A percentile compares a stretch with the other conserved stretches of the same genome.
These are phyloP conservation scores for Colletotrichum scovillei DNA, from an alignment of 2,329 filamentous ascomycete species.

Conservation along the genomic window DNA sequence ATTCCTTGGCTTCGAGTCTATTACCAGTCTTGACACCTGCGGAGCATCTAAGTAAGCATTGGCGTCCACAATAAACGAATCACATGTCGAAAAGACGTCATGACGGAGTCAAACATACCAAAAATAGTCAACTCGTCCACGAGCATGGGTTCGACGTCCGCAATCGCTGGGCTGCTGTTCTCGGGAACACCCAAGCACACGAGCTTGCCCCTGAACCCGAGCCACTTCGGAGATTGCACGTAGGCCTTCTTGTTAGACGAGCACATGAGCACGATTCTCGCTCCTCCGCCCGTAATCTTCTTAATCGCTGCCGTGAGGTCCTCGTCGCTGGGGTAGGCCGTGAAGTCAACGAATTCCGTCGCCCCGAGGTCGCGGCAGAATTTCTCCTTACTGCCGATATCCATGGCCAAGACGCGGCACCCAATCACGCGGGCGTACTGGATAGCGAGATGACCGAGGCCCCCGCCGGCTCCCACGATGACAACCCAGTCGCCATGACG, in stretches of 20 bases:
- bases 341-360: conserved; percentile 41
- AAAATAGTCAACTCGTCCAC: conserved; percentile 31
- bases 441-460: conserved; percentile 43
- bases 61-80: too few relatives aligned
- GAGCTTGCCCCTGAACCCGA: conserved; percentile 43
- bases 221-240: conserved; percentile 38
- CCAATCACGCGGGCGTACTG: conserved; percentile 45
- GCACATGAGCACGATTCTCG: conserved; percentile 39
- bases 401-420: conserved; percentile 42
- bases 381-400: conserved; percentile 40
- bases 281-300: conserved; percentile 37
- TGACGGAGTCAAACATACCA: conserved; percentile 6
- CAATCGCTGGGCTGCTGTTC: conserved; percentile 14
- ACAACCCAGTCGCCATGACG: conserved; percentile 42
- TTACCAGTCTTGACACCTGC: conserved; percentile 33
- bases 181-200: conserved; percentile 43
- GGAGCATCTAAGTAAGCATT: background rate
- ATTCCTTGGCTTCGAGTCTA: conserved; percentile 34
- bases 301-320: conserved; percentile 27
- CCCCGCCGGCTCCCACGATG: conserved; percentile 46
- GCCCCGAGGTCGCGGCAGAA: conserved; percentile 41
- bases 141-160: conserved; percentile 28
- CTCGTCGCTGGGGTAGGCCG: conserved; percentile 31
- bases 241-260: conserved; percentile 40
- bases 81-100: background rate